Evolutionary conservation across 257 asterid genomes (phyloP).

Genomic region (Eustoma russellianum): DNA sequence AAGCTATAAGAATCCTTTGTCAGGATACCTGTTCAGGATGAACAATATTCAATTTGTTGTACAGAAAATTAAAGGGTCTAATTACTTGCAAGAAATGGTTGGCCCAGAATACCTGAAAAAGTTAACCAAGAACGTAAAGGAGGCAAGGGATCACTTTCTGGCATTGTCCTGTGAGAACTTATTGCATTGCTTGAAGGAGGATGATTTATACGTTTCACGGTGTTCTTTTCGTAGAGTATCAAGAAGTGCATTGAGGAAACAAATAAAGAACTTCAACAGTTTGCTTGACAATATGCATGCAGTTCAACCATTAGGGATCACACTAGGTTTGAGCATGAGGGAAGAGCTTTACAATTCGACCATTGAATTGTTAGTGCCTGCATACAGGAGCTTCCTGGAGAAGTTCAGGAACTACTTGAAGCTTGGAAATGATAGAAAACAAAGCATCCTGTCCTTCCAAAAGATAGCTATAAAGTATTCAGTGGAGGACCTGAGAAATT

Average conservation of each 20-base stretch:
- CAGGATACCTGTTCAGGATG: constrained; percentile 67
- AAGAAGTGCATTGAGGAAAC: constrained; percentile 50
- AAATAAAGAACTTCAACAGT: constrained; percentile 60
- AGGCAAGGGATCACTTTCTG: constrained; percentile 47
- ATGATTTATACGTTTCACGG: constrained; percentile 53
- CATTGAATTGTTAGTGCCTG: constrained; percentile 46
- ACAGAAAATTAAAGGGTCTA: constrained; percentile 48
- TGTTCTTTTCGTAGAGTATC: constrained; percentile 60
- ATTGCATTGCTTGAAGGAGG: constrained; percentile 66
- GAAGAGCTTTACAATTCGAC: constrained; percentile 72
- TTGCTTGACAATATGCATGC: constrained; percentile 65
- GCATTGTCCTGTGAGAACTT: constrained; percentile 52
- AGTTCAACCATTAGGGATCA: constrained; percentile 60
- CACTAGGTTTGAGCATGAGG: constrained; percentile 56
- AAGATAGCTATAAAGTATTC: constrained; percentile 70
- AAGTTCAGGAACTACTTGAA: constrained; percentile 59
- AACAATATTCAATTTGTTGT: constrained; percentile 78
- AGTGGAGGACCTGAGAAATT: constrained; percentile 57
- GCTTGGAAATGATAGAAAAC: constrained; percentile 37
- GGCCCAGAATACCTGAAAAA: constrained; percentile 52
- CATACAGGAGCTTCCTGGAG: constrained; percentile 61
- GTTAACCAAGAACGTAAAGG: constrained; percentile 35
- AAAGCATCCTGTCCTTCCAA: constrained; percentile 12
- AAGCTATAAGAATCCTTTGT: constrained; percentile 45
- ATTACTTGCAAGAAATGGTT: constrained; percentile 65